phyloP scores from a whole-genome alignment of 2,329 filamentous ascomycete genomes.

The Cytospora chrysosperma region DNA sequence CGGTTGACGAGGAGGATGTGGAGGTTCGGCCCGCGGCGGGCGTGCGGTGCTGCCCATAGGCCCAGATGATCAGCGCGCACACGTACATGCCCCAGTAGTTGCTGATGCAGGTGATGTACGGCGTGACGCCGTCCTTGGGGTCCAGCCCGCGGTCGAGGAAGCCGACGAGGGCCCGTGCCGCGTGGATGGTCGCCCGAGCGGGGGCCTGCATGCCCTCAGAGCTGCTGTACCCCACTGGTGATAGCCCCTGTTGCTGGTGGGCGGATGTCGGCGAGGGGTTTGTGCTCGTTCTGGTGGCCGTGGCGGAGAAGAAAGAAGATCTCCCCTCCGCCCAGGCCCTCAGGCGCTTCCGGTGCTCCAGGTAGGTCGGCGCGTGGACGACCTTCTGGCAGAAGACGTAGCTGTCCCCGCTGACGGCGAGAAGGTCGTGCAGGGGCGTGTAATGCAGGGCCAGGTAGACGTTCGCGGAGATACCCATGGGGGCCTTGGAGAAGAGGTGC shows the following conservation, averaged over 20 bases:
- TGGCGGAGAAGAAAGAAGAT: not conserved
- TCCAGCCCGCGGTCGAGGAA: constrained; percentile 38
- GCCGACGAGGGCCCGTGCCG: constrained; percentile 49
- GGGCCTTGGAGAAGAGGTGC: constrained; percentile 45
- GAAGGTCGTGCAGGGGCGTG: constrained; percentile 57
- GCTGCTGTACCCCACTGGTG: not conserved
- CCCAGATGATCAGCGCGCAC: constrained; percentile 60
- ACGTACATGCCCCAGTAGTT: constrained; percentile 58
- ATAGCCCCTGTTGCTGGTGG: not conserved
- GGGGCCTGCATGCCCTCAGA: constrained; percentile 37
- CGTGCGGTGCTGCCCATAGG: constrained; percentile 42
- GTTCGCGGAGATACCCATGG: constrained; percentile 39
- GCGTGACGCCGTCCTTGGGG: constrained; percentile 6
- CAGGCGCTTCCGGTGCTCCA: constrained; percentile 47
- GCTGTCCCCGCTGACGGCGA: constrained; percentile 58
- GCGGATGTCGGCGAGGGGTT: constrained; percentile 4
- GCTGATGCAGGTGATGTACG: constrained; percentile 41
- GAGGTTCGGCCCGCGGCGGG: constrained; percentile 3
- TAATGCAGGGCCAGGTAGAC: constrained; percentile 57
- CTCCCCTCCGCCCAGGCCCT: constrained; percentile 39
- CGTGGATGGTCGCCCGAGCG: constrained; percentile 47
- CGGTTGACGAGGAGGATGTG: constrained; percentile 5
- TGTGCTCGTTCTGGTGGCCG: constrained; percentile 9
- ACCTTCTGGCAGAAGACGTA: constrained; percentile 59
- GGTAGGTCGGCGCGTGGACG: constrained; percentile 42